Base-by-base conservation (phyloP, 768 basidiomycete species). In the Russula virescens region DNA sequence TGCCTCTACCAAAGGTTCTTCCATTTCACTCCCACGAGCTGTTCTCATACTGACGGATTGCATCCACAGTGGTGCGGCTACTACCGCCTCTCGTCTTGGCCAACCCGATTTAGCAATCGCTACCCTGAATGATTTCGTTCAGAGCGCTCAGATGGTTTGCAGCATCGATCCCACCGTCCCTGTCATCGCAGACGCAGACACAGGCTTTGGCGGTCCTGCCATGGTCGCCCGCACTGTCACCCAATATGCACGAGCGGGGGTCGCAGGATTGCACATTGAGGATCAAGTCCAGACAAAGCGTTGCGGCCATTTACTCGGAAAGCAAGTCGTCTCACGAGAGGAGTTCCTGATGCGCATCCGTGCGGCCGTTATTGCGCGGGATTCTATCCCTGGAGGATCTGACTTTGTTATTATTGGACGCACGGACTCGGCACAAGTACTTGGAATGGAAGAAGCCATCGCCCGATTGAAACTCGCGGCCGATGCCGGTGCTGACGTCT, bases 261-360 rank as follows among this genome's bases (percentile, higher is more conserved):
- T 89, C 23, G 89, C 88, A 19, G 89, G 77, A 5, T 78, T 88
- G 68, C 88, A 91, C 71, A 89, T 91, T 43, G 88, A 91, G 72
- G 88, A 89, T 69, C 88, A 91, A 73, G 87, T 89, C 1, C 89
- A 89, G 71, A 89, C 87, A 1, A 90, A 90, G 72, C 82, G 88
- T 58, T 91, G 88, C 63, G 88, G 89, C 1, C 89, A 91, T 70
- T 74, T 91, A 47, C 78, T 88, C 71, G 89, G 89, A 53, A 91
- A 91, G 73, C 87, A 89, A 71, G 87, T 91, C 47, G n/a, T n/a
- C n/a, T n/a, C n/a, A n/a, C n/a, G n/a, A n/a, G n/a, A n/a, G n/a
- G n/a, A n/a, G n/a, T n/a, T n/a, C n/a, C n/a, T n/a, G n/a, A n/a
- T n/a, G n/a, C n/a, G n/a, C n/a, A n/a, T n/a, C n/a, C n/a, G n/a